Evolutionary conservation across 345 rosid genomes (phyloP).

Genomic region (Melastoma malabathricum): DNA sequence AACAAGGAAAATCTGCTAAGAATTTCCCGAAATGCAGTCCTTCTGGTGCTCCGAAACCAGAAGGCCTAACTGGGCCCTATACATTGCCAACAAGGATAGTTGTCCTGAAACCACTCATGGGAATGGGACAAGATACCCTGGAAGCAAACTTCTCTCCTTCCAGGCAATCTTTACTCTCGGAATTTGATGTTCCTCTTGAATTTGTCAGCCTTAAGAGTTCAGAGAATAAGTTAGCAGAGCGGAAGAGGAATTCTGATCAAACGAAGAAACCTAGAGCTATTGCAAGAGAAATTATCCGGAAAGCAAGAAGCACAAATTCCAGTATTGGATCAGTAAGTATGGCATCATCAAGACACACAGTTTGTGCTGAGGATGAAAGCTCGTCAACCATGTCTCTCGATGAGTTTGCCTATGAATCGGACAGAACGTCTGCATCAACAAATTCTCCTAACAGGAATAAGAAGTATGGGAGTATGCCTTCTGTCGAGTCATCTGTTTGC

Average conservation of each 20-base stretch:
- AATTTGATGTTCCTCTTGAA: constrained; percentile 19
- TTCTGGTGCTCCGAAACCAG: constrained; percentile 22
- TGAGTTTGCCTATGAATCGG: constrained; percentile 63
- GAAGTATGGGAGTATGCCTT: constrained; percentile 27
- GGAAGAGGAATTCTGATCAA: constrained; percentile 33
- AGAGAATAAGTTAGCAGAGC: constrained; percentile 20
- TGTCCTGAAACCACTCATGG: constrained; percentile 78
- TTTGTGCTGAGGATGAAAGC: constrained; percentile 73
- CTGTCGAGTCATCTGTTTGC: constrained; percentile 55
- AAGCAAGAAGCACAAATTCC: constrained; percentile 33
- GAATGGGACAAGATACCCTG: constrained; percentile 32
- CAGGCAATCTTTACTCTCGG: constrained; percentile 35
- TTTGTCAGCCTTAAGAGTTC: constrained; percentile 24
- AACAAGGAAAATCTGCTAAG: constrained; percentile 17
- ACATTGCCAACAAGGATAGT: constrained; percentile 64
- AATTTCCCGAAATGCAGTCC: constrained; percentile 16
- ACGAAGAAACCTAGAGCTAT: constrained; percentile 57
- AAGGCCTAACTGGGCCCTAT: constrained; percentile 24
- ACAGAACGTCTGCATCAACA: constrained; percentile 20
- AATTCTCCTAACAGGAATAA: constrained; percentile 26
- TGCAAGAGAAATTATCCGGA: constrained; percentile 49
- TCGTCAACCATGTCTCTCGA: constrained; percentile 49
- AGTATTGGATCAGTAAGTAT: constrained; percentile 25
- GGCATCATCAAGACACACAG: constrained; percentile 39
- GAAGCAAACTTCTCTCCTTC: constrained; percentile 33